Percentiles rank a stretch among this genome's conserved stretches.
Evolutionary conservation across 139 green algal genomes (phyloP).

Genomic region (Chlorella sorokiniana): DNA sequence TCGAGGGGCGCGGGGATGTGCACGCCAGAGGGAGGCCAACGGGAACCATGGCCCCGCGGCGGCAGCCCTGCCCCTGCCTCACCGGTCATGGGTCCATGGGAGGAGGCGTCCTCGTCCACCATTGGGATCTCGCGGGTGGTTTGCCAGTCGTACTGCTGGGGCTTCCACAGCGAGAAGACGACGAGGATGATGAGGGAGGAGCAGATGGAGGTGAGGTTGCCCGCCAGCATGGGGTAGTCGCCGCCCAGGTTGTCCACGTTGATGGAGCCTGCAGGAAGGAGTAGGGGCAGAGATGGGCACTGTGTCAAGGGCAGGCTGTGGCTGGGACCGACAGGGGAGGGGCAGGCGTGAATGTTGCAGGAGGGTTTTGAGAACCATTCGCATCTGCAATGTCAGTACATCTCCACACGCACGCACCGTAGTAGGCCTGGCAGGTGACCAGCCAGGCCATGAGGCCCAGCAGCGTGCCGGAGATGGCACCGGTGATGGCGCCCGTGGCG

Average conservation of each 20-base stretch:
- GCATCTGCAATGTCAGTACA: too few species aligned
- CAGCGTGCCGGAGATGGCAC: slow-evolving; percentile 55
- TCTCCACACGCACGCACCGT: slow-evolving; percentile 13
- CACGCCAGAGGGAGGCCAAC: background rate
- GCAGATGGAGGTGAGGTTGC: slow-evolving; percentile 84
- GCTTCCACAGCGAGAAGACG: slow-evolving; percentile 57
- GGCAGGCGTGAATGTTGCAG: background rate
- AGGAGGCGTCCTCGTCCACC: slow-evolving; percentile 59
- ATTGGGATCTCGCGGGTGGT: slow-evolving; percentile 55
- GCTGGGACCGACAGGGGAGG: background rate
- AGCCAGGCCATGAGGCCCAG: slow-evolving; percentile 73
- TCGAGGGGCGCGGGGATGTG: background rate
- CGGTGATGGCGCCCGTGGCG: slow-evolving; percentile 69
- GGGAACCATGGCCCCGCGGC: background rate
- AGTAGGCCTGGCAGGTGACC: slow-evolving; percentile 41
- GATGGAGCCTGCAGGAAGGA: slow-evolving; percentile 15
- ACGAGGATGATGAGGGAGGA: slow-evolving; percentile 70
- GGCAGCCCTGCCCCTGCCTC: background rate
- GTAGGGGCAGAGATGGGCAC: background rate
- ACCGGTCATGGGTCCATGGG: background rate
- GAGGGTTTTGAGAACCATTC: background rate
- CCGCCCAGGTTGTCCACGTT: slow-evolving; percentile 63
- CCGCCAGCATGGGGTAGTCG: slow-evolving; percentile 86
- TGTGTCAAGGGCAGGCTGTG: background rate
- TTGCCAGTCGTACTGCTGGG: slow-evolving; percentile 56